Evolutionary conservation across 768 basidiomycete species (phyloP).

Genomic region (Boletellus emodensis): DNA sequence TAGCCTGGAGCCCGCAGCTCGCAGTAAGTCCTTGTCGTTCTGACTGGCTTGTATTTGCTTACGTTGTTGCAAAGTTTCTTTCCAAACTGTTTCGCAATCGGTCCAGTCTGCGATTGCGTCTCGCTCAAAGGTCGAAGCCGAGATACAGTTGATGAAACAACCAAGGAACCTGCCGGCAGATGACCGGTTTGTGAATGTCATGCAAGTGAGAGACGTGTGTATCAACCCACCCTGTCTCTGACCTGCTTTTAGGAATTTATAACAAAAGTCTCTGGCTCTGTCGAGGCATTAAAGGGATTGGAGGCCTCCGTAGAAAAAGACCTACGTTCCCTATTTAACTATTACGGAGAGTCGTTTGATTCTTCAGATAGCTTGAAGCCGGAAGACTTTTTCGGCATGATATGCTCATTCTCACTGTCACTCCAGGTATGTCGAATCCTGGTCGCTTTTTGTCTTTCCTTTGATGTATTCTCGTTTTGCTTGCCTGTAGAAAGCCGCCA

Average conservation of each 20-base stretch:
- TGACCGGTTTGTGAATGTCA: conserved; percentile 64
- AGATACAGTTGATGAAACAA: conserved; percentile 45
- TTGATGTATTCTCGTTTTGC: background rate
- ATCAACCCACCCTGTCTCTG: background rate
- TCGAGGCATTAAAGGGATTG: conserved; percentile 67
- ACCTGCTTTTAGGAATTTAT: conserved; percentile 24
- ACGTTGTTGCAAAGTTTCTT: conserved; percentile 55
- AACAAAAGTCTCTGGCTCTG: conserved; percentile 41
- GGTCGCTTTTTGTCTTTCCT: no score
- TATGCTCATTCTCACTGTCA: conserved; percentile 70
- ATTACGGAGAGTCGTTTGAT: conserved; percentile 75
- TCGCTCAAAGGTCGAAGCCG: conserved; percentile 50
- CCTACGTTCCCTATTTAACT: conserved; percentile 54
- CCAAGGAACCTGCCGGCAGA: conserved; percentile 30
- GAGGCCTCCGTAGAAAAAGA: conserved; percentile 54
- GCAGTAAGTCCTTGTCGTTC: conserved; percentile 42
- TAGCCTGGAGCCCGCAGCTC: conserved; percentile 76
- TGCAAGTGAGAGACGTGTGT: conserved; percentile 49
- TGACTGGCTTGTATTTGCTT: background rate
- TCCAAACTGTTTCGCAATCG: conserved; percentile 56
- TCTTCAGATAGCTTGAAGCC: conserved; percentile 62
- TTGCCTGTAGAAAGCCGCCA: conserved; percentile 56
- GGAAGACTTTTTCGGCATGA: conserved; percentile 77
- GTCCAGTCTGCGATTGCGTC: conserved; percentile 58
- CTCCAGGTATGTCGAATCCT: conserved; percentile 49